Evolutionary conservation across 2,329 filamentous ascomycete species (phyloP).

Genomic region (Fusarium buharicum): DNA sequence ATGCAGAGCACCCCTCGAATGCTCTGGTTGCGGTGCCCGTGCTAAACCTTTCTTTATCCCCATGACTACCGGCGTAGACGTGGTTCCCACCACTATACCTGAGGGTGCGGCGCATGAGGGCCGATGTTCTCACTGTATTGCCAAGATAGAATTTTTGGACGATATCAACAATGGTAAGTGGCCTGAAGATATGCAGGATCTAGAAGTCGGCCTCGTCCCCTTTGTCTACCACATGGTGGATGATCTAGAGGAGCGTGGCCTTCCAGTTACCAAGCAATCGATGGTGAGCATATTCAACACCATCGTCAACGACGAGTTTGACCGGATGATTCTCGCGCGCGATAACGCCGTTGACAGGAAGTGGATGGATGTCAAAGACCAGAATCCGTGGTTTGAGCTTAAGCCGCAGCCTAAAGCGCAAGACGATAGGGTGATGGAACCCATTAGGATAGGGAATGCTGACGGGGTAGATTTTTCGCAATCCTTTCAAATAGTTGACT

Average conservation of each 20-base stretch:
- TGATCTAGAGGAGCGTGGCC: neutral
- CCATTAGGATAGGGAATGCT: too few relatives aligned
- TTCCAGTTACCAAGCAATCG: accelerated
- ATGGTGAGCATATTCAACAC: neutral
- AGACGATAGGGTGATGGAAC: too few relatives aligned
- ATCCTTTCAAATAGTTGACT: too few relatives aligned
- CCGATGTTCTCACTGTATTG: constrained; percentile 29
- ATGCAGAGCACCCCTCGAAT: constrained; percentile 10
- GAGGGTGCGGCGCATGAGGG: neutral
- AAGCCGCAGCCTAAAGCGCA: neutral
- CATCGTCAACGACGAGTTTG: constrained; percentile 26
- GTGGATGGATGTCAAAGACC: too few relatives aligned
- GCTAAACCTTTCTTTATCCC: neutral
- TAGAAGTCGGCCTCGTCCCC: constrained; percentile 28
- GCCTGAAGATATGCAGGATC: constrained; percentile 1
- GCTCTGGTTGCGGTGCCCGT: constrained; percentile 8
- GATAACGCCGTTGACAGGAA: too few relatives aligned
- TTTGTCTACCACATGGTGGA: constrained; percentile 31
- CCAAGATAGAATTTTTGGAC: constrained; percentile 1
- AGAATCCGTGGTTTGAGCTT: constrained; percentile 4
- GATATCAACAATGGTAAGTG: constrained; percentile 15
- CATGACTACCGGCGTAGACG: too few relatives aligned
- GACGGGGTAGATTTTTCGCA: too few relatives aligned
- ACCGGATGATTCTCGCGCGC: constrained; percentile 3
- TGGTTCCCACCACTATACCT: neutral